A percentile compares a stretch with the other conserved stretches of the same genome.
phyloP scores from a whole-genome alignment of 2,329 filamentous ascomycete species.

The Grosmannia penicillata region DNA sequence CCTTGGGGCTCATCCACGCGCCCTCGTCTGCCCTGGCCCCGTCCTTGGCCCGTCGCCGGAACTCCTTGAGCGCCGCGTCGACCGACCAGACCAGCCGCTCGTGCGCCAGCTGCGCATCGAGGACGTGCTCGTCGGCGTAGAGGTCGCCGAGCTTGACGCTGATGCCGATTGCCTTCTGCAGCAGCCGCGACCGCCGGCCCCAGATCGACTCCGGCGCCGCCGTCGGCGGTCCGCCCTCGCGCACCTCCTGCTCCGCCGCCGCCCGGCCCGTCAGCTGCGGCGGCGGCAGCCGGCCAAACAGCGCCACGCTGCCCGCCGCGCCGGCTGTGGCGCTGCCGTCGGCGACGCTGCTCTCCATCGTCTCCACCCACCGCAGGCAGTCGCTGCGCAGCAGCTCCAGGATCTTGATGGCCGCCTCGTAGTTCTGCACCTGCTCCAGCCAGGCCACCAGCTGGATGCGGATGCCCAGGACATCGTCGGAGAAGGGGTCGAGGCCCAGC shows the following conservation, averaged over 20 bases:
- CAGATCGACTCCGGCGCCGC: conserved; percentile 31
- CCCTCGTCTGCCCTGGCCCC: conserved; percentile 58
- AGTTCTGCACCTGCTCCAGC: conserved; percentile 62
- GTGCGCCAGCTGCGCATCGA: conserved; percentile 60
- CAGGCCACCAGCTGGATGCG: conserved; percentile 69
- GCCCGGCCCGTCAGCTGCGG: not conserved
- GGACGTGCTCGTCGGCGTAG: conserved; percentile 62
- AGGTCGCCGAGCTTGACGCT: conserved; percentile 75
- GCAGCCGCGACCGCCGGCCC: conserved; percentile 47
- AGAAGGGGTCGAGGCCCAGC: conserved; percentile 70
- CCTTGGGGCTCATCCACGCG: conserved; percentile 53
- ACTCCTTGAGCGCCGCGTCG: conserved; percentile 63
- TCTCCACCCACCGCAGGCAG: conserved; percentile 44
- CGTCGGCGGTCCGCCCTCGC: not conserved
- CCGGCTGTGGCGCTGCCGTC: conserved; percentile 25
- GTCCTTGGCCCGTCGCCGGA: conserved; percentile 48
- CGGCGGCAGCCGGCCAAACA: conserved; percentile 2
- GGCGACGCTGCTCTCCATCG: conserved; percentile 33
- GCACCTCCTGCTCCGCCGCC: not conserved
- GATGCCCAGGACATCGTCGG: conserved; percentile 80
- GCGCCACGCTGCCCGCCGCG: too few relatives aligned
- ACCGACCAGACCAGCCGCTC: conserved; percentile 67
- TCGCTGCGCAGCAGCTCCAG: conserved; percentile 64
- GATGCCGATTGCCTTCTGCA: conserved; percentile 61
- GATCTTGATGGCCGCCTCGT: conserved; percentile 57